Evolutionary conservation across 1,284 basidiomycete species (phyloP), one percentile per base, ranked within the genome.

Genomic region (Ganoderma lucidum): DNA sequence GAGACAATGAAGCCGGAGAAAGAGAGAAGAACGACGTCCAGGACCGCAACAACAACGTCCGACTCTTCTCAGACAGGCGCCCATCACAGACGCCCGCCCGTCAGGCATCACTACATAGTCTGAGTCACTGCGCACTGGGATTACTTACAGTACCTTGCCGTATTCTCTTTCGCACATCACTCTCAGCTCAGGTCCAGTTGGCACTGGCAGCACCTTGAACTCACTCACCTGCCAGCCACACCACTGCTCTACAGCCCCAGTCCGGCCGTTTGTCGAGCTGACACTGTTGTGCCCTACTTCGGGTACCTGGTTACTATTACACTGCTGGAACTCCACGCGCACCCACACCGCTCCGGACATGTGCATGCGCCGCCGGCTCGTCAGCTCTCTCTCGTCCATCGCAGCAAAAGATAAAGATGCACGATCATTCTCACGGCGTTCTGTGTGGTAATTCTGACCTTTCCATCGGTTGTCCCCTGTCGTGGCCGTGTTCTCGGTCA

Each of bases 21-120:
- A 59, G 63, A 71, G 70, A 69, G 67, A 67, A 72, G 67, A 69
- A 62, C 72, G 59, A 32, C 51, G 53, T 53, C 65, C 53, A 56
- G 19, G 60, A 30, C 42, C 64, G 37, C 62, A 35, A 45, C 62
- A 59, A 39, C 68, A 62, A 59, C 67, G 15, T 51, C 35, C 51
- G 65, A 41, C 53, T 51, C 41, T 64, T 39, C 58, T 53, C 62
- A 58, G 0, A 32, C 53, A 64, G 59, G n/a, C 66, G 62, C 67
- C 48, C 30, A 23, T 23, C 30, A 15, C 65, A 42, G 41, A 59
- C 59, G 65, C 65, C 51, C 41, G 10, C 2, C 30, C 28, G 61
- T 23, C 23, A 23, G 23, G 35, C 32, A 55, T 44, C 55, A 55
- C 23, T 23, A 23, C 23, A 23, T 23, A 23, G 23, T 23, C 23